phyloP scores from a whole-genome alignment of 345 rosid species.

The Hevea brasiliensis region DNA sequence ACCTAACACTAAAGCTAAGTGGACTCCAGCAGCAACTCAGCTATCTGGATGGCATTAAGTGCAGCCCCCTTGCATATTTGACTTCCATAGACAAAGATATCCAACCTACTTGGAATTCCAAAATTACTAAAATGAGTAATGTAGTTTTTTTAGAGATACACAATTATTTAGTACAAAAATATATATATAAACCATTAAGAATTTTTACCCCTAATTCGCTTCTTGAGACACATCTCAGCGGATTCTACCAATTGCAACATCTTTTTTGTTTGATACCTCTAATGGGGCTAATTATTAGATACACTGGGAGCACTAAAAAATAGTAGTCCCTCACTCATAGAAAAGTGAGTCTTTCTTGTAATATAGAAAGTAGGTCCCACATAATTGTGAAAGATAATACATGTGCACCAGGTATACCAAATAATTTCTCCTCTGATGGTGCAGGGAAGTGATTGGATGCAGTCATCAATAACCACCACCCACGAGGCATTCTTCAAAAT shows the following conservation, averaged over 20 bases:
- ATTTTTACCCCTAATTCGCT: conserved; percentile 68
- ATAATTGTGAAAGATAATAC: too few species aligned
- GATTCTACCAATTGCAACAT: conserved; percentile 93
- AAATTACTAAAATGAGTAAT: neutral
- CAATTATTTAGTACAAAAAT: conserved; percentile 2
- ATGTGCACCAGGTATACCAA: too few species aligned
- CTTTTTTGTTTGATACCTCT: conserved; percentile 85
- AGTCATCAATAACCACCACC: conserved; percentile 74
- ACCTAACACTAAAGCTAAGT: neutral
- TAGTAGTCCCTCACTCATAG: too few species aligned
- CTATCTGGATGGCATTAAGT: conserved; percentile 92
- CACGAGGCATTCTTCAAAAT: conserved; percentile 76
- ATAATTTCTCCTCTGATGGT: too few species aligned
- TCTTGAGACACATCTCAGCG: conserved; percentile 82
- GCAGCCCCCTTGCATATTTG: conserved; percentile 99
- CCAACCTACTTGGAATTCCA: conserved; percentile 55
- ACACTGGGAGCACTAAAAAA: too few species aligned
- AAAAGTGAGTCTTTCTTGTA: too few species aligned
- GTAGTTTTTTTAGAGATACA: neutral
- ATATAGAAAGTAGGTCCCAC: too few species aligned
- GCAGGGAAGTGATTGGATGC: conserved; percentile 85
- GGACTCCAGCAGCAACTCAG: conserved; percentile 77
- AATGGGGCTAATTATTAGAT: too few species aligned
- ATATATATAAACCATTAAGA: neutral
- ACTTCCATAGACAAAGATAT: conserved; percentile 91